These are phyloP conservation scores for Sugiyamaella boreocaroliniensis DNA, from an alignment of 805 yeast genomes.

Conservation along the genomic window DNA sequence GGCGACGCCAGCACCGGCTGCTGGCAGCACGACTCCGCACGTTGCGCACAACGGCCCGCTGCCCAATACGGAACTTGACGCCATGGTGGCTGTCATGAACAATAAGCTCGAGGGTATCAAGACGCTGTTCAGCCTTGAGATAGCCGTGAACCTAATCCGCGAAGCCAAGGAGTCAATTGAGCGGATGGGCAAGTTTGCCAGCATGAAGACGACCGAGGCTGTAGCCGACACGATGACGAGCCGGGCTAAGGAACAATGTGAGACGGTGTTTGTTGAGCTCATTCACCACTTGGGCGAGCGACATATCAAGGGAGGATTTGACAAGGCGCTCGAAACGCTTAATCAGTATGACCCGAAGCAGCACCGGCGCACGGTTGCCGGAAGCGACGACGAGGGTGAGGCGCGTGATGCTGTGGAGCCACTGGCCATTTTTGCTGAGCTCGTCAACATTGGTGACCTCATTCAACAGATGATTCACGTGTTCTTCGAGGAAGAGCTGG, in stretches of 20 bases:
- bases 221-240: slow-evolving; percentile 19
- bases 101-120: slow-evolving; percentile 71
- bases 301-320: slow-evolving; percentile 84
- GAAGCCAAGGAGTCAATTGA: slow-evolving; percentile 60
- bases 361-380: slow-evolving; percentile 25
- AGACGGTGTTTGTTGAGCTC: slow-evolving; percentile 62
- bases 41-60: slow-evolving; percentile 16
- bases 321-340: slow-evolving; percentile 65
- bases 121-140: slow-evolving; percentile 70
- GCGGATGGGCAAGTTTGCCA: slow-evolving; percentile 45
- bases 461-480: slow-evolving; percentile 88
- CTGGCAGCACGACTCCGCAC: not conserved
- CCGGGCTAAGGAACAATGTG: slow-evolving; percentile 41
- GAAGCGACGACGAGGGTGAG: slow-evolving; percentile 10
- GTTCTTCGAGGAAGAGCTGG: slow-evolving; percentile 81
- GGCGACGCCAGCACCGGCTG: not conserved
- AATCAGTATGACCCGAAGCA: slow-evolving; percentile 61
- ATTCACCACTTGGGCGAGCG: slow-evolving; percentile 55
- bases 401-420: slow-evolving; percentile 56
- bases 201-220: slow-evolving; percentile 22
- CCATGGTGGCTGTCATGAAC: slow-evolving; percentile 68
- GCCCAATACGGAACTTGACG: slow-evolving; percentile 62
- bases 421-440: slow-evolving; percentile 75
- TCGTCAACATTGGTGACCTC: slow-evolving; percentile 87
- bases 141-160: slow-evolving; percentile 64